phyloP scores from a whole-genome alignment of 306 rosid genomes.

The Citrullus amarus region DNA sequence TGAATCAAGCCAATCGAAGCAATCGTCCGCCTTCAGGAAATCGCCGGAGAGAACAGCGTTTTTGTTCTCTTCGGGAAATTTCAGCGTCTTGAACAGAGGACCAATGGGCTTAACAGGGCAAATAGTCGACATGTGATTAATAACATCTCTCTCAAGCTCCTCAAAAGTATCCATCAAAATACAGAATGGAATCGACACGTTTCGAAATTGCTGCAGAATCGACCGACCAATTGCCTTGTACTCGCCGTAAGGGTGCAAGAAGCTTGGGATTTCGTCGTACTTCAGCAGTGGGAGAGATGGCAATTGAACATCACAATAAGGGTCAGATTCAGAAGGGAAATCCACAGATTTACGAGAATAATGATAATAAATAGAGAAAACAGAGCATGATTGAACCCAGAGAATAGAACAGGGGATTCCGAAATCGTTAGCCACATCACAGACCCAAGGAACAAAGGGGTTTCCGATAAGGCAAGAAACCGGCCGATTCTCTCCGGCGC shows the following conservation, averaged over 20 bases:
- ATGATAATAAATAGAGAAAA: constrained; percentile 11
- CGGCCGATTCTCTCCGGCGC: constrained; percentile 16
- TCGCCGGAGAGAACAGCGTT: constrained; percentile 33
- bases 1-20: constrained; percentile 41
- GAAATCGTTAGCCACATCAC: background rate
- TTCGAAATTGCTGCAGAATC: background rate
- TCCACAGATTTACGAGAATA: background rate
- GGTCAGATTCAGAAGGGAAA: constrained; percentile 11
- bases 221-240: background rate
- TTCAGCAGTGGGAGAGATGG: constrained; percentile 1
- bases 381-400: constrained; percentile 23
- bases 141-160: constrained; percentile 34
- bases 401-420: constrained; percentile 14
- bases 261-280: constrained; percentile 16
- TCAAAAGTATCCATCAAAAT: constrained; percentile 43
- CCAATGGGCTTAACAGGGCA: constrained; percentile 28
- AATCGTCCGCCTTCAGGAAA: constrained; percentile 24
- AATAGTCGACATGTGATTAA: constrained; percentile 16
- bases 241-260: background rate
- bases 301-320: background rate
- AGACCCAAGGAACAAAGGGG: constrained; percentile 19
- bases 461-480: constrained; percentile 26
- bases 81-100: constrained; percentile 44
- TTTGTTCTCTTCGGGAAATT: background rate
- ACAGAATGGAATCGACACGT: constrained; percentile 21